Percentiles rank a stretch among this genome's conserved stretches.
Evolutionary conservation across 83 land plant species (phyloP).

Genomic region (Thuja plicata): DNA sequence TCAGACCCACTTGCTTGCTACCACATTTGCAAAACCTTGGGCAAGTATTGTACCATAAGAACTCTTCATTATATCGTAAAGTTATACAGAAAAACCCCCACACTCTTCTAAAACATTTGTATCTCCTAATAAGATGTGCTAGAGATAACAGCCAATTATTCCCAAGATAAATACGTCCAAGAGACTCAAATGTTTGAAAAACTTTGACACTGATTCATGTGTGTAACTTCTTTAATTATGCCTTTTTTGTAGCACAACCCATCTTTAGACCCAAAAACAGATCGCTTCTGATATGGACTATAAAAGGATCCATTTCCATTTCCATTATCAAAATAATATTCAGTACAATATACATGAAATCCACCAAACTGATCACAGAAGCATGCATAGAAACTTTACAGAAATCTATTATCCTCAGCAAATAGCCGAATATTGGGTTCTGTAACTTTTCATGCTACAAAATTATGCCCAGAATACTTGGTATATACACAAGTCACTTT

Average conservation of each 20-base stretch:
- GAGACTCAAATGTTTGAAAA: background rate
- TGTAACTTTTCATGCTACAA: background rate
- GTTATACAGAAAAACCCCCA: background rate
- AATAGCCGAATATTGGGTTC: background rate
- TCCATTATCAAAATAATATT: background rate
- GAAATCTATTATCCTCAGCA: background rate
- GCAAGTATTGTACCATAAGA: background rate
- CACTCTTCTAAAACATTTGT: background rate
- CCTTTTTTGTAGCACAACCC: too few relatives aligned
- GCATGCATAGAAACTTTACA: background rate
- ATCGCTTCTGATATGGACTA: too few relatives aligned
- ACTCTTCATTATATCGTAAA: background rate
- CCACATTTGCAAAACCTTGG: background rate
- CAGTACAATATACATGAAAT: background rate
- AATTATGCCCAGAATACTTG: background rate
- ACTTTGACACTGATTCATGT: background rate
- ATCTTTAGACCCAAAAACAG: too few relatives aligned
- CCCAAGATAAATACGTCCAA: background rate
- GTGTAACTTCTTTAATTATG: background rate
- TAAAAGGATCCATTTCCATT: too few relatives aligned
- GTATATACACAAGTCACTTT: background rate
- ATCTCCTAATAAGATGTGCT: background rate
- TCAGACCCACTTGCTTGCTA: background rate
- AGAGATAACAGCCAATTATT: background rate
- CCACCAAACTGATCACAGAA: background rate